Percentiles rank a stretch among this genome's conserved stretches.
Conservation (phyloP, 164 flowering plant species). For the Vitis amurensis region DNA sequence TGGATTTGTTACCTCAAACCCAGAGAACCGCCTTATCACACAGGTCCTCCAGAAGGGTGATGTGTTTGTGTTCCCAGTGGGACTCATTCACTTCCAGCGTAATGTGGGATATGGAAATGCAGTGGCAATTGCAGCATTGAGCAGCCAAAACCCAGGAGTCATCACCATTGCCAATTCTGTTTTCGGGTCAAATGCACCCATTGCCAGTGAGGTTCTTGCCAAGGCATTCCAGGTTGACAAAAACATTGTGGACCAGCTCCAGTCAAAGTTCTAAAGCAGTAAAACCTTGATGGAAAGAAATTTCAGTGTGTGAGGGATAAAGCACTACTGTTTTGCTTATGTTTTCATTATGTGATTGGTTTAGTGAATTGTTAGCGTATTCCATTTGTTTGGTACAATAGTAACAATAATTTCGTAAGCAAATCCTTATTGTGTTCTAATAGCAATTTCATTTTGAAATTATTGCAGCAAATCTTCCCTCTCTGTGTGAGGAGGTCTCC, state of each 20-base stretch:
- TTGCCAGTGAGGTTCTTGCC: constrained; percentile 7
- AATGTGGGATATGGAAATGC: constrained; percentile 7
- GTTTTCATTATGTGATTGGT: no score
- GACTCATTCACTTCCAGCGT: constrained; percentile 9
- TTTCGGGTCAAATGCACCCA: constrained; percentile 2
- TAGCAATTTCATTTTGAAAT: no score
- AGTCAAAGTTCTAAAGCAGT: not conserved
- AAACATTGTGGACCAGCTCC: not conserved
- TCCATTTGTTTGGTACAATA: no score
- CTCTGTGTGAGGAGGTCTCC: no score
- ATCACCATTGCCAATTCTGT: constrained; percentile 1
- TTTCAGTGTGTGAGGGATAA: no score
- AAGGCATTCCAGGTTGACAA: constrained; percentile 10
- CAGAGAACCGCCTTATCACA: constrained; percentile 10
- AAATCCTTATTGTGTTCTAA: no score
- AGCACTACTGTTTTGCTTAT: no score
- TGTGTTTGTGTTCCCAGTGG: constrained; percentile 18
- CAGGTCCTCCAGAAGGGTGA: constrained; percentile 13
- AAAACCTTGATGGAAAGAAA: no score
- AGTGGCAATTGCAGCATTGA: constrained; percentile 6
- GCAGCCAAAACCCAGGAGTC: constrained; percentile 12
- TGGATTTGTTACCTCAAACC: constrained; percentile 13
- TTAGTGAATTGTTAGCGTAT: no score
- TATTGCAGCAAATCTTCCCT: no score
- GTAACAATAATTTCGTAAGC: no score